Evolutionary conservation across 768 basidiomycete genomes (phyloP).

Genomic region (Tricholoma flavovirens): DNA sequence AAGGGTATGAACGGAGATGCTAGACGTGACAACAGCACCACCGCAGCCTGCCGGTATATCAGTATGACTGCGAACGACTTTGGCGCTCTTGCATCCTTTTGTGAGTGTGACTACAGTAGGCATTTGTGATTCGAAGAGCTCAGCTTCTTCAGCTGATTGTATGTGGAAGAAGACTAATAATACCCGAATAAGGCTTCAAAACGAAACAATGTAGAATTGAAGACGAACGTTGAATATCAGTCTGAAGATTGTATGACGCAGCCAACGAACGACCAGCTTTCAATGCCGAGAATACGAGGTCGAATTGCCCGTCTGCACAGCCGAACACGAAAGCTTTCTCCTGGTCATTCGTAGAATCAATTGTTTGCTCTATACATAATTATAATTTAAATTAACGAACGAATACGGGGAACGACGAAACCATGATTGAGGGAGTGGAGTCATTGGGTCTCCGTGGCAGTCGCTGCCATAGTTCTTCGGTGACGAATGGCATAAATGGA

Average conservation of each 20-base stretch:
- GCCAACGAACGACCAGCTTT: slow-evolving; percentile 80
- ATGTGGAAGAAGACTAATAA: slow-evolving; percentile 70
- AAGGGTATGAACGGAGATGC: slow-evolving; percentile 73
- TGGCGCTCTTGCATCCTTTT: slow-evolving; percentile 80
- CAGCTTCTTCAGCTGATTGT: slow-evolving; percentile 54
- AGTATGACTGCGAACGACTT: slow-evolving; percentile 53
- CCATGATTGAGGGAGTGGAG: slow-evolving; percentile 81
- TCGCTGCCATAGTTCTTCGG: slow-evolving; percentile 98
- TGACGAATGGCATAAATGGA: slow-evolving; percentile 99
- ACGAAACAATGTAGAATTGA: neutral
- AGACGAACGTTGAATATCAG: slow-evolving; percentile 69
- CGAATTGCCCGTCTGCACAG: slow-evolving; percentile 80
- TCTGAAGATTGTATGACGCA: slow-evolving; percentile 84
- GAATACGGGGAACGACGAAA: slow-evolving; percentile 73
- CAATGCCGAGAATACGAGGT: slow-evolving; percentile 75
- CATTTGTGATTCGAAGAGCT: slow-evolving; percentile 65
- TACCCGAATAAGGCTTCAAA: slow-evolving; percentile 3
- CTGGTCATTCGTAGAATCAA: slow-evolving; percentile 31
- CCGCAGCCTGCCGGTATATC: slow-evolving; percentile 91
- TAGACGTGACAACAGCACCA: slow-evolving; percentile 69
- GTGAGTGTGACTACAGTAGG: slow-evolving; percentile 75
- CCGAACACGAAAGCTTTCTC: slow-evolving; percentile 55
- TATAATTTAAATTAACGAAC: slow-evolving; percentile 40
- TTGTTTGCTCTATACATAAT: neutral
- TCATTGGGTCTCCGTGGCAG: slow-evolving; percentile 83